These are phyloP conservation scores for Aspergillus brasiliensis DNA, from an alignment of 2,329 filamentous ascomycete genomes.

Conservation along the genomic window DNA sequence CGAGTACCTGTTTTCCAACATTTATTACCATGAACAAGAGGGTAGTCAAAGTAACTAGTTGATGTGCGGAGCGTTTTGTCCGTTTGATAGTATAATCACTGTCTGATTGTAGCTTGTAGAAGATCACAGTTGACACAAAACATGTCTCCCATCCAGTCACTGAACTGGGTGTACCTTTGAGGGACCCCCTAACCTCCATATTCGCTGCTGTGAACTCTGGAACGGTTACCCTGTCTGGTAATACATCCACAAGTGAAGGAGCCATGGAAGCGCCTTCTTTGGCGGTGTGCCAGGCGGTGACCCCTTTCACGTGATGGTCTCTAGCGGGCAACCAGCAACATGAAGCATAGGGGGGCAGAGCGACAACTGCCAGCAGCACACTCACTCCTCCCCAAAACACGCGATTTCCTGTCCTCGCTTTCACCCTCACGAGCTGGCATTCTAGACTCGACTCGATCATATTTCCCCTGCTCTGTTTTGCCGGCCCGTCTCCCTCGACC, in stretches of 20 bases:
- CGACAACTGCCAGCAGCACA: constrained; percentile 32
- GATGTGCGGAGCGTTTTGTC: no score
- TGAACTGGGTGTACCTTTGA: background rate
- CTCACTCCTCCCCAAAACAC: constrained; percentile 29
- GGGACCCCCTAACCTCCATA: background rate
- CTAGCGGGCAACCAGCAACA: constrained; percentile 25
- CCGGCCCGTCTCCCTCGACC: constrained; percentile 3
- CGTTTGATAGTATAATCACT: background rate
- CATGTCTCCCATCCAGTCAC: background rate
- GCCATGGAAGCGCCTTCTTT: constrained; percentile 4
- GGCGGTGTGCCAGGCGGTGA: constrained; percentile 24
- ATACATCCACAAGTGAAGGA: background rate
- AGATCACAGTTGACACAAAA: background rate
- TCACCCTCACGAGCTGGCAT: constrained; percentile 6
- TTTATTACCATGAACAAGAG: background rate
- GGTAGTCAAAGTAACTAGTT: background rate
- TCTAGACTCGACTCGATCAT: background rate
- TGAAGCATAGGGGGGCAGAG: constrained; percentile 31
- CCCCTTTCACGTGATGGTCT: constrained; percentile 20
- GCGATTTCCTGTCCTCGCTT: constrained; percentile 18
- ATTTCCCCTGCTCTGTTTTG: background rate
- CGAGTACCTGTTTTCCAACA: background rate
- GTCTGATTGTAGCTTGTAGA: no score
- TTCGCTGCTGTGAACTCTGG: background rate
- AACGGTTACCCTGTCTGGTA: background rate